Conservation (phyloP, 768 basidiomycete genomes). For the Podaxis sp. region DNA sequence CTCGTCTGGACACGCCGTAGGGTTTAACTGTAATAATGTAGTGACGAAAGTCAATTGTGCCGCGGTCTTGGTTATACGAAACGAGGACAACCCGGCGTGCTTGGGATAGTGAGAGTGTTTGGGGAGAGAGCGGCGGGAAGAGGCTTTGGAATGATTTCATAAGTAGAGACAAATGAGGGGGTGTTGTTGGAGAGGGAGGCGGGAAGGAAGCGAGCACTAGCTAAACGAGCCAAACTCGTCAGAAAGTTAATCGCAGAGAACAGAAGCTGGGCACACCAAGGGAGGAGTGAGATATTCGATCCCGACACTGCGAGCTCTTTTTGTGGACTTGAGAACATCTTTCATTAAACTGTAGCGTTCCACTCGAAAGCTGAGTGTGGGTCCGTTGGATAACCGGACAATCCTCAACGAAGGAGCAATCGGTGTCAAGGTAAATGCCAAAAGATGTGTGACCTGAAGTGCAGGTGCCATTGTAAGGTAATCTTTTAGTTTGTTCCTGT, state of each 20-base stretch:
- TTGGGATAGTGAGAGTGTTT: constrained; percentile 76
- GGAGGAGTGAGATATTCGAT: constrained; percentile 92
- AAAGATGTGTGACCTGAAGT: constrained; percentile 86
- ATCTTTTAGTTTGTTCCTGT: constrained; percentile 88
- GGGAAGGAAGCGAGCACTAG: constrained; percentile 91
- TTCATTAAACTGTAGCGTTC: constrained; percentile 92
- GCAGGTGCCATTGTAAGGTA: constrained; percentile 90
- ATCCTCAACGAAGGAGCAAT: constrained; percentile 85
- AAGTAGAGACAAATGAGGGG: constrained; percentile 84
- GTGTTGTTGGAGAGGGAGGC: constrained; percentile 67
- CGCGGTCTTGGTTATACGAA: constrained; percentile 83
- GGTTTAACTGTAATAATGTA: constrained; percentile 95
- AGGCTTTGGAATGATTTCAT: constrained; percentile 96
- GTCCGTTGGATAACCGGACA: constrained; percentile 83
- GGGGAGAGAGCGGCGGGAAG: constrained; percentile 89
- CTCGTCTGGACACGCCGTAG: constrained; percentile 89
- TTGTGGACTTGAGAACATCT: constrained; percentile 67
- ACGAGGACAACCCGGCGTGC: constrained; percentile 93
- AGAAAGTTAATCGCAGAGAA: not conserved
- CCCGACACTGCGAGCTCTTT: constrained; percentile 71
- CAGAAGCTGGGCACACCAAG: constrained; percentile 52
- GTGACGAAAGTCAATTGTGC: constrained; percentile 90
- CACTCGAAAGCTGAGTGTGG: constrained; percentile 90
- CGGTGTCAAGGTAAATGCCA: constrained; percentile 88
- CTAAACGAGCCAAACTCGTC: constrained; percentile 36